Percentiles rank a stretch among this genome's conserved stretches.
Conservation (phyloP, 2,329 filamentous ascomycete genomes). For the Endoconidiophora laricicola region DNA sequence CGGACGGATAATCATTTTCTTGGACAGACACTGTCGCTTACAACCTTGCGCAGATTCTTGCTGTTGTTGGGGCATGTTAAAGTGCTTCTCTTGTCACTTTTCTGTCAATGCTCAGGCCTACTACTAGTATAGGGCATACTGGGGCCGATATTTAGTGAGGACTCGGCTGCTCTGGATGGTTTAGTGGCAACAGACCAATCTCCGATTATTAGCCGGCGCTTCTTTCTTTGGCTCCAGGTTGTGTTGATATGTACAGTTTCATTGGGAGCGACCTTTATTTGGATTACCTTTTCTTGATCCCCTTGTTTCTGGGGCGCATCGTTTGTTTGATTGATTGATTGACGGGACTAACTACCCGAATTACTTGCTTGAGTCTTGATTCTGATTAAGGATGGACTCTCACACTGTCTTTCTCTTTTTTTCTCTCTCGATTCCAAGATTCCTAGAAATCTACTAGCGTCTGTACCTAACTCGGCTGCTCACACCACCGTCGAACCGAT, state of each 20-base stretch:
- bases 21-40: too few species aligned
- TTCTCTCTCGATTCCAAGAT: not conserved
- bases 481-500: not conserved
- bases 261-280: not conserved
- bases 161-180: too few species aligned
- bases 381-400: not conserved
- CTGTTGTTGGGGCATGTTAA: too few species aligned
- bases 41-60: too few species aligned
- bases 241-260: too few species aligned
- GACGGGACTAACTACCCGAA: not conserved
- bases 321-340: not conserved
- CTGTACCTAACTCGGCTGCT: not conserved
- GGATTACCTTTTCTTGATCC: not conserved
- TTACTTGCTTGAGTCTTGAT: not conserved
- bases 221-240: not conserved
- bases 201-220: slow-evolving; percentile 10
- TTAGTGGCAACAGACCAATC: not conserved
- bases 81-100: too few species aligned
- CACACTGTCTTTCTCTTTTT: not conserved
- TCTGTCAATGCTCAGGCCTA: too few species aligned
- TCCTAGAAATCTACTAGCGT: not conserved
- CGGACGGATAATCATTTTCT: too few species aligned
- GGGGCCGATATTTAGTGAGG: not conserved
- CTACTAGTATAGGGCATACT: too few species aligned
- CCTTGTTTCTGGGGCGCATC: not conserved